A percentile compares a stretch with the other conserved stretches of the same genome.
Conservation (phyloP, 129 eudicot species). For the Centrapalus pauciflorus region DNA sequence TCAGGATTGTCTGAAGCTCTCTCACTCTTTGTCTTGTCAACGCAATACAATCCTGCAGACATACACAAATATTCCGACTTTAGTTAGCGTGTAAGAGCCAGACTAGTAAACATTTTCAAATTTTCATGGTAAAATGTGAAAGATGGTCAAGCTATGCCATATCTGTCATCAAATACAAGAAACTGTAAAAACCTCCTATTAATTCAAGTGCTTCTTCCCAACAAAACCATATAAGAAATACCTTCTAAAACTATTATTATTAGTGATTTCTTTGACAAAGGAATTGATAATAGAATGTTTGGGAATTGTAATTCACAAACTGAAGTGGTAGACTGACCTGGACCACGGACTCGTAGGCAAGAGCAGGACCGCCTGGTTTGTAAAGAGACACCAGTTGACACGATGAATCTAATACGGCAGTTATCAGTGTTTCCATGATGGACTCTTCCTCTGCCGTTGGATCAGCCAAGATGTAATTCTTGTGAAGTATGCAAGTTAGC, state of each 20-base stretch:
- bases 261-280: too few species aligned
- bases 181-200: not conserved
- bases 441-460: conserved; percentile 96
- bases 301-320: not conserved
- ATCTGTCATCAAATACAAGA: not conserved
- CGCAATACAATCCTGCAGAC: conserved; percentile 76
- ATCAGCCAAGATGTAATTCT: conserved; percentile 77
- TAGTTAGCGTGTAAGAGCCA: not conserved
- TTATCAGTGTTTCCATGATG: conserved; percentile 68
- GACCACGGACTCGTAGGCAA: conserved; percentile 52
- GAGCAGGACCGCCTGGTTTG: conserved; percentile 90
- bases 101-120: too few species aligned
- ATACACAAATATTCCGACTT: not conserved
- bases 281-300: not conserved
- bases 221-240: not conserved
- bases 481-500: conserved; percentile 78
- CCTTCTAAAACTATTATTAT: not conserved
- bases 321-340: conserved; percentile 45
- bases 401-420: conserved; percentile 72
- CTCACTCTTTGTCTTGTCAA: conserved; percentile 73
- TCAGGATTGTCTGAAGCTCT: conserved; percentile 65
- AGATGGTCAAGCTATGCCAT: too few species aligned
- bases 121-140: too few species aligned
- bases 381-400: conserved; percentile 73
- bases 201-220: not conserved